Evolutionary conservation across 2,329 filamentous ascomycete genomes (phyloP), one percentile per base, ranked within the genome.

Genomic region (Huntiella savannae): DNA sequence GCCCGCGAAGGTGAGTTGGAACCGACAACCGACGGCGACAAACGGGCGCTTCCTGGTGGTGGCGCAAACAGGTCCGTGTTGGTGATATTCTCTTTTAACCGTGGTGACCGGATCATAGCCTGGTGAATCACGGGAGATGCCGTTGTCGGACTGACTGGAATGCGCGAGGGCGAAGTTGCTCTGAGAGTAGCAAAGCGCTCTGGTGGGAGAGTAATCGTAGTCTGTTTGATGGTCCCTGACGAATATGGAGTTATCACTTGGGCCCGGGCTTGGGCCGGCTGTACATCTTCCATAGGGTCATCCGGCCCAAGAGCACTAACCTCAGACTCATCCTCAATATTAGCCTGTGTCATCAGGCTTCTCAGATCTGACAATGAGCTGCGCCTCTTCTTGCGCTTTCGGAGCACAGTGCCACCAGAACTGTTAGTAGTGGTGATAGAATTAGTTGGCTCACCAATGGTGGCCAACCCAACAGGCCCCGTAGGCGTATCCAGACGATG

Each of bases 351-450:
- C 62, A 88, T 77, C 13, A 83, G 65, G 47, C 66, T 70, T 53
- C 77, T 81, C 41, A 96, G 68, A 59, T 96, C 88, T 4, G 87
- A 94, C 37, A 96, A 64, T 19, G 87, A 95, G 62, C 87, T 95
- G 58, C 88, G 78, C 47, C 88, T 73, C 65, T 93, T 95, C 52
- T 37, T 47, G 64, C 79, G 87, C 58, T 73, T 77, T 28, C 22
- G 22, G 39, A 66, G 62, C n/a, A 59, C 58, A 53, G 64, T 69
- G 1, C 57, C 50, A 1, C 57, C 49, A 4, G 43, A 17, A 10
- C 57, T 48, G 39, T 3, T 58, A 52, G 6, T 55, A n/a, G 33
- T 19, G 5, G 28, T 33, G 10, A 16, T 52, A 4, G 70, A 67
- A 12, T 60, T 61, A 0, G 66, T 64, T 1, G 73, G 73, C 55